phyloP scores from a whole-genome alignment of 1,139 yeast species.

The Blastobotrys indianensis region DNA sequence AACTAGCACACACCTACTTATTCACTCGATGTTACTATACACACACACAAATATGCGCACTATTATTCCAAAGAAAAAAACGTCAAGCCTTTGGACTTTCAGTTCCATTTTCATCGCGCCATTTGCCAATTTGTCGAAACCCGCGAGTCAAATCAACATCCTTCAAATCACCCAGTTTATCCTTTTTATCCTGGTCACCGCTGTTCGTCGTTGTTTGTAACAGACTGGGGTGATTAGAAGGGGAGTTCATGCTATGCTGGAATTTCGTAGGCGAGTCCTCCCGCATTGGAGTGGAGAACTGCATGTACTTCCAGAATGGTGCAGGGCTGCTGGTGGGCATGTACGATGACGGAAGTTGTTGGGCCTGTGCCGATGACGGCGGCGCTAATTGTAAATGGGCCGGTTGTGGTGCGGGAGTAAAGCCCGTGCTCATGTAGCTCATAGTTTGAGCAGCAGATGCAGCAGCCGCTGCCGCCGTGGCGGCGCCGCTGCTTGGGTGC shows the following conservation, averaged over 20 bases:
- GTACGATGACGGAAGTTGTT: constrained; percentile 36
- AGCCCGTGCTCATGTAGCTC: constrained; percentile 7
- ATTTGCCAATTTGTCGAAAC: constrained; percentile 22
- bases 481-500: not conserved
- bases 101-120: constrained; percentile 10
- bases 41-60: not conserved
- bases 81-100: not conserved
- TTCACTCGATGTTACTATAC: too few relatives aligned
- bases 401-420: constrained; percentile 26
- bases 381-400: constrained; percentile 33
- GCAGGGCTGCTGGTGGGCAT: constrained; percentile 40
- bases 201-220: not conserved
- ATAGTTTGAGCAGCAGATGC: not conserved
- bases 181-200: not conserved
- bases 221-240: not conserved
- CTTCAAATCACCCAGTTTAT: constrained; percentile 39
- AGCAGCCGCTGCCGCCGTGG: not conserved
- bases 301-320: constrained; percentile 40
- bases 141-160: constrained; percentile 41
- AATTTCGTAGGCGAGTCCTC: constrained; percentile 7
- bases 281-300: constrained; percentile 6
- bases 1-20: too few relatives aligned
- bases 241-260: not conserved
- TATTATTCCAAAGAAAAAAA: not conserved
- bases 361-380: constrained; percentile 38